phyloP scores from a whole-genome alignment of 352 stramenopile species.

The Phytophthora parvispora region DNA sequence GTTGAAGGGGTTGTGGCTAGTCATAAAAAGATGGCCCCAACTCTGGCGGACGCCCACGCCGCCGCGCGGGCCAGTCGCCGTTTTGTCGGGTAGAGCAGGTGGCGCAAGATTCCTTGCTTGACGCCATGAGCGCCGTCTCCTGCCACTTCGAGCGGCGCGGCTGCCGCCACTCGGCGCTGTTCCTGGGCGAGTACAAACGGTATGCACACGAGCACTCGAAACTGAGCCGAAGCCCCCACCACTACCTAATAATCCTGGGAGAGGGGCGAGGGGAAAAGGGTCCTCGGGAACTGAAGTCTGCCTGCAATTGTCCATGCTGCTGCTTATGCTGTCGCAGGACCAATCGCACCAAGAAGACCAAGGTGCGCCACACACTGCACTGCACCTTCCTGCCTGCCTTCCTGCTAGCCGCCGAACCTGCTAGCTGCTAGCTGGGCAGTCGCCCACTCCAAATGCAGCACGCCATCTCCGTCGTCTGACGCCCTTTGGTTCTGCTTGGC shows the following conservation, averaged over 20 bases:
- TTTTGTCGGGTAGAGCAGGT: slow-evolving; percentile 1
- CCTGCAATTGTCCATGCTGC: not conserved
- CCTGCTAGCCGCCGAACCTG: no score
- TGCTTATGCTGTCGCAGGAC: slow-evolving; percentile 18
- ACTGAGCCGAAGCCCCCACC: no score
- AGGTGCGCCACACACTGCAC: no score
- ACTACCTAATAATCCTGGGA: no score
- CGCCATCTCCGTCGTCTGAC: slow-evolving; percentile 1
- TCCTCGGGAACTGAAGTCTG: slow-evolving; percentile 23
- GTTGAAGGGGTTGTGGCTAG: slow-evolving; percentile 14
- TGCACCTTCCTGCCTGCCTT: no score
- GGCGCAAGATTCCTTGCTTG: not conserved
- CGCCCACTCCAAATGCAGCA: not conserved
- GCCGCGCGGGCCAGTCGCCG: slow-evolving; percentile 13
- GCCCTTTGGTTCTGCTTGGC: slow-evolving; percentile 1
- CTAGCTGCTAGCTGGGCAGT: no score
- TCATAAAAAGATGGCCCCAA: slow-evolving; percentile 19
- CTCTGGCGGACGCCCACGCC: slow-evolving; percentile 15
- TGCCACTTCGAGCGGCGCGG: slow-evolving; percentile 52
- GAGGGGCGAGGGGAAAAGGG: slow-evolving; percentile 11
- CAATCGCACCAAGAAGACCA: slow-evolving; percentile 41
- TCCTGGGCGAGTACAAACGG: slow-evolving; percentile 63
- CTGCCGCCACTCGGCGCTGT: slow-evolving; percentile 56
- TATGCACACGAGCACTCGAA: no score
- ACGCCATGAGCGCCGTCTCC: slow-evolving; percentile 35